Conservation (phyloP, 257 asterid genomes). For the Mitragyna speciosa region DNA sequence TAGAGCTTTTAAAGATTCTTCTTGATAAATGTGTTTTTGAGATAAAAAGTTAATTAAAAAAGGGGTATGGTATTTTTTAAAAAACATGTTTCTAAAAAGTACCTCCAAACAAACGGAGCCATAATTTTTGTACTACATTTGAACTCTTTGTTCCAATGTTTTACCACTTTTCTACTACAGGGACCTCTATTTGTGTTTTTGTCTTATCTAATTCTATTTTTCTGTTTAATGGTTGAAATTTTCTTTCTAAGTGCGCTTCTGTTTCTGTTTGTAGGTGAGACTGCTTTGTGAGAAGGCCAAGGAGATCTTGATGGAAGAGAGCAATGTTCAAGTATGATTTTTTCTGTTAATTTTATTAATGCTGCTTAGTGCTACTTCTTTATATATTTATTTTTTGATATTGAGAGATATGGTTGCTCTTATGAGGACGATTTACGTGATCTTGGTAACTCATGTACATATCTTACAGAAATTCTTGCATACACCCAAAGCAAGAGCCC, state of each 20-base stretch:
- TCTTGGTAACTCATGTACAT: too few relatives aligned
- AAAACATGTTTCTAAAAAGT: too few relatives aligned
- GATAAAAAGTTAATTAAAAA: background rate
- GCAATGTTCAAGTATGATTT: slow-evolving; percentile 67
- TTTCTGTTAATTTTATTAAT: background rate
- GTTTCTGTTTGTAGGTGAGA: slow-evolving; percentile 47
- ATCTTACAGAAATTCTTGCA: too few relatives aligned
- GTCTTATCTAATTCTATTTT: background rate
- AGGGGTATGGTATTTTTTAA: too few relatives aligned
- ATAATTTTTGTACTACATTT: background rate
- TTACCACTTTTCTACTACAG: too few relatives aligned
- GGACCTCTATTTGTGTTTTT: background rate
- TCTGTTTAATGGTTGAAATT: background rate
- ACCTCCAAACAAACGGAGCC: too few relatives aligned
- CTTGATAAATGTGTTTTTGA: too few relatives aligned
- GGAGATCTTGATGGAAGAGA: slow-evolving; percentile 73
- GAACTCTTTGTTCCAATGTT: background rate
- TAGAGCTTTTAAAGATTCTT: too few relatives aligned
- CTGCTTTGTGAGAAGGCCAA: slow-evolving; percentile 72
- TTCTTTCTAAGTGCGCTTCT: slow-evolving; percentile 10
- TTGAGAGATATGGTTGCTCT: background rate
- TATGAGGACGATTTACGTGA: background rate
- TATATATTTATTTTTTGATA: background rate
- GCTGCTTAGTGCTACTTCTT: background rate
- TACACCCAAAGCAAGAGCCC: background rate